These are phyloP conservation scores for Torulaspora delbrueckii DNA, from an alignment of 805 yeast genomes.

Conservation along the genomic window DNA sequence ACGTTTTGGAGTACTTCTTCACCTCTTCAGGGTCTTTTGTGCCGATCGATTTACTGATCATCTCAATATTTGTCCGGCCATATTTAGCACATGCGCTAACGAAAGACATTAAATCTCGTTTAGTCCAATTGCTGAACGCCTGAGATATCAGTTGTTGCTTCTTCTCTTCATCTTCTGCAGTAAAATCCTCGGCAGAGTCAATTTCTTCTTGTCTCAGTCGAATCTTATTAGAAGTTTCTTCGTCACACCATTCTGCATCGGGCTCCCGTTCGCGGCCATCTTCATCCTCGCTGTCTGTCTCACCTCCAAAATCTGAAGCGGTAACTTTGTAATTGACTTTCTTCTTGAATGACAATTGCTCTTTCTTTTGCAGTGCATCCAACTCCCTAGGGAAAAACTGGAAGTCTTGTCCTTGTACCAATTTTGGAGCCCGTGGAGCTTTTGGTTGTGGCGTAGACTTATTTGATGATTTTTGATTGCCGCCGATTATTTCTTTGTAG, in stretches of 20 bases:
- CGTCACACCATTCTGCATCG: constrained; percentile 33
- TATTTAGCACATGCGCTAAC: constrained; percentile 63
- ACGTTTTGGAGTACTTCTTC: constrained; percentile 49
- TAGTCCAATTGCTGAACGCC: constrained; percentile 65
- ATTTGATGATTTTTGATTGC: constrained; percentile 22
- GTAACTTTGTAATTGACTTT: constrained; percentile 56
- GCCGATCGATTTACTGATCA: constrained; percentile 52
- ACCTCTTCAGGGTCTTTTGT: constrained; percentile 58
- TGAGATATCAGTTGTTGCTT: constrained; percentile 51
- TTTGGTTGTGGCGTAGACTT: constrained; percentile 41
- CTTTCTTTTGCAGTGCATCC: constrained; percentile 52
- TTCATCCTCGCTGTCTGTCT: constrained; percentile 48
- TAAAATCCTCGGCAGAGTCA: constrained; percentile 52
- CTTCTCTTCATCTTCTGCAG: constrained; percentile 53
- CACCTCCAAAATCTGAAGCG: constrained; percentile 52
- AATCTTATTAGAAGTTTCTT: constrained; percentile 21
- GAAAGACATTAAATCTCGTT: constrained; percentile 69
- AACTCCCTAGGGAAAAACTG: constrained; percentile 64
- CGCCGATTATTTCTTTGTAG: constrained; percentile 59
- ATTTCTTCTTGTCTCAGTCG: constrained; percentile 49
- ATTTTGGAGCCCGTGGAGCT: constrained; percentile 57
- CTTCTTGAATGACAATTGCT: constrained; percentile 58
- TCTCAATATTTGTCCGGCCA: constrained; percentile 50
- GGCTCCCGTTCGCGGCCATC: constrained; percentile 40
- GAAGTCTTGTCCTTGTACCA: constrained; percentile 60